Percentiles rank a stretch among this genome's conserved stretches.
Evolutionary conservation across 805 yeast species (phyloP).

Genomic region (Suhomyces tanzawaensis): DNA sequence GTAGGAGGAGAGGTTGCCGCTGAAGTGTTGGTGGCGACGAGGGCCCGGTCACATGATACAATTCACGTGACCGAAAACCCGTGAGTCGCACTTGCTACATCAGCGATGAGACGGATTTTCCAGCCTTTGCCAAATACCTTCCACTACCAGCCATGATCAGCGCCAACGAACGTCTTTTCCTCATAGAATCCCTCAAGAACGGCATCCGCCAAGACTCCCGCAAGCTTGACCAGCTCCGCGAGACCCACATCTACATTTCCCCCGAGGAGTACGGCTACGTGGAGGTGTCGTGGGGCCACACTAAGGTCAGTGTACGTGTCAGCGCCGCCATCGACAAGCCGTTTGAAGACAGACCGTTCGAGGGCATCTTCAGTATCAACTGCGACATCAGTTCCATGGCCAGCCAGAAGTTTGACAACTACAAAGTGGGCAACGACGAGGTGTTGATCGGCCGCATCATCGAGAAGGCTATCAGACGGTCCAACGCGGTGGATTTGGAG

Average conservation of each 20-base stretch:
- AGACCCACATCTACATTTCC: constrained; percentile 62
- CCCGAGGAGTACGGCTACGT: constrained; percentile 74
- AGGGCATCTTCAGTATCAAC: constrained; percentile 79
- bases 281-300: constrained; percentile 73
- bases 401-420: constrained; percentile 76
- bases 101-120: not conserved
- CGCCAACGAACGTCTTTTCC: constrained; percentile 58
- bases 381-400: constrained; percentile 93
- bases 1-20: too few relatives aligned
- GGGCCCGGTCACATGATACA: too few relatives aligned
- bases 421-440: constrained; percentile 74
- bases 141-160: constrained; percentile 1
- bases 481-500: constrained; percentile 89
- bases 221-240: constrained; percentile 58
- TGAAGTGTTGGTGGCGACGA: too few relatives aligned
- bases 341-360: constrained; percentile 88
- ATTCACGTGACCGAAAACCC: not conserved
- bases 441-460: constrained; percentile 75
- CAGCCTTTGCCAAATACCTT: not conserved
- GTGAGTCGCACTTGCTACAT: too few relatives aligned
- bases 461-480: constrained; percentile 88
- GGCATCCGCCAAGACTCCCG: constrained; percentile 72
- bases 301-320: constrained; percentile 65
- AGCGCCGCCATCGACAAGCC: constrained; percentile 78
- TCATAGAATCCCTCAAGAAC: constrained; percentile 59